Base-by-base conservation (phyloP, 441 rosid genomes). In the Erysimum pusillum region DNA sequence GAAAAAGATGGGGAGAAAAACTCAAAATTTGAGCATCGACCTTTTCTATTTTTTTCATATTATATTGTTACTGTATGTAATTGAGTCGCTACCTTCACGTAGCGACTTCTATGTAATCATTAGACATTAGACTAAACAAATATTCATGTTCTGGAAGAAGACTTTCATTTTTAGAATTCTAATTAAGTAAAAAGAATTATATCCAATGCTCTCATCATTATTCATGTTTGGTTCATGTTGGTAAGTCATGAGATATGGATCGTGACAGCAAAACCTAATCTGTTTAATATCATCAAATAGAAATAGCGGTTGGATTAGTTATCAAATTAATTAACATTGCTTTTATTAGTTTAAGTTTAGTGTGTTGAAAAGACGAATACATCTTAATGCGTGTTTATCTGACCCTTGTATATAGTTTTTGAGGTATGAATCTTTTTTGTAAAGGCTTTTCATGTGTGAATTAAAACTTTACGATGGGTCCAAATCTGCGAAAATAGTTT, bases 171-270 rank as follows among this genome's bases (percentile, higher is more conserved):
- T 32, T 2, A n/a, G 11, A 18, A 17, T 9, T 63, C 14, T 7
- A n/a, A n/a, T n/a, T n/a, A n/a, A n/a, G n/a, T n/a, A n/a, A n/a
- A n/a, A n/a, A n/a, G n/a, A n/a, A n/a, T n/a, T n/a, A n/a, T n/a
- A n/a, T n/a, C n/a, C n/a, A n/a, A n/a, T n/a, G n/a, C n/a, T n/a
- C n/a, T n/a, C n/a, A n/a, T 60, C 51, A 53, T 73, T 46, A 63
- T 53, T 63, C 63, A 67, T 34, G 76, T 52, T 62, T 48, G 53
- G 56, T 53, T 63, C 63, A 67, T 63, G 56, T 63, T 51, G 53
- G 42, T 63, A 18, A 63, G 22, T 63, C 45, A 28, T 41, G 22
- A 39, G 44, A 52, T 51, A 62, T 38, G 10, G 54, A 63, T 63
- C 34, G 71, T 63, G 64, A 63, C 36, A 53, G 63, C 64, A 42